phyloP scores from a whole-genome alignment of 208 protist genomes.

The Crithidia acanthocephali region DNA sequence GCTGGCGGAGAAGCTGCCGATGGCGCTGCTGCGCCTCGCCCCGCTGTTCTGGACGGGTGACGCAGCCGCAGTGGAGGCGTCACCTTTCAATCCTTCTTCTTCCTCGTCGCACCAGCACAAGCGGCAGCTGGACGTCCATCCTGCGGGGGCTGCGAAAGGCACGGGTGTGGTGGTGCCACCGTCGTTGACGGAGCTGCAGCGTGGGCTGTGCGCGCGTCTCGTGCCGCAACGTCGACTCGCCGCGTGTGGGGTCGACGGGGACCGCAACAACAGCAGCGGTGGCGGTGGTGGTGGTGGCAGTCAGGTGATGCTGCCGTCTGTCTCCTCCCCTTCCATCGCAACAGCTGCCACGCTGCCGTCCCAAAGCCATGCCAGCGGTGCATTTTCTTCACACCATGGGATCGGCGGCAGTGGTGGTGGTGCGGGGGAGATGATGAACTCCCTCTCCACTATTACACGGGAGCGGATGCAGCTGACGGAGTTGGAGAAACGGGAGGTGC shows the following conservation, averaged over 20 bases:
- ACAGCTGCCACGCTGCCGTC: not conserved
- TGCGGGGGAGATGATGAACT: not conserved
- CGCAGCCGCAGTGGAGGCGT: not conserved
- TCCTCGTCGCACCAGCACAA: too few relatives aligned
- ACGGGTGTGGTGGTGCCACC: not conserved
- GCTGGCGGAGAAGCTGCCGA: conserved; percentile 18
- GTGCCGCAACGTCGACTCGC: not conserved
- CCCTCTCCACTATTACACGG: not conserved
- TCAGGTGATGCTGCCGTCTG: not conserved
- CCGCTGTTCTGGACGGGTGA: conserved; percentile 27
- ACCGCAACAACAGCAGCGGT: too few relatives aligned
- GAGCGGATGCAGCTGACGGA: conserved; percentile 11
- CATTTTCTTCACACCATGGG: not conserved
- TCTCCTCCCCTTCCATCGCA: not conserved
- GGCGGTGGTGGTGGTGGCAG: not conserved
- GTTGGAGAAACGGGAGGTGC: conserved; percentile 23
- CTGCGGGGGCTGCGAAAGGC: too few relatives aligned
- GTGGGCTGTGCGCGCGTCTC: conserved; percentile 5
- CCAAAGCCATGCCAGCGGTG: too few relatives aligned
- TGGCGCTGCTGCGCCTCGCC: conserved; percentile 30
- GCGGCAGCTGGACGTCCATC: too few relatives aligned
- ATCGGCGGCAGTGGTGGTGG: not conserved
- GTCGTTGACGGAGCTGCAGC: not conserved
- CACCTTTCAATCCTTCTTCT: not conserved
- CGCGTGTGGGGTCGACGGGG: not conserved